Conservation (phyloP, 2,329 filamentous ascomycete species). For the Colletotrichum plurivorum region DNA sequence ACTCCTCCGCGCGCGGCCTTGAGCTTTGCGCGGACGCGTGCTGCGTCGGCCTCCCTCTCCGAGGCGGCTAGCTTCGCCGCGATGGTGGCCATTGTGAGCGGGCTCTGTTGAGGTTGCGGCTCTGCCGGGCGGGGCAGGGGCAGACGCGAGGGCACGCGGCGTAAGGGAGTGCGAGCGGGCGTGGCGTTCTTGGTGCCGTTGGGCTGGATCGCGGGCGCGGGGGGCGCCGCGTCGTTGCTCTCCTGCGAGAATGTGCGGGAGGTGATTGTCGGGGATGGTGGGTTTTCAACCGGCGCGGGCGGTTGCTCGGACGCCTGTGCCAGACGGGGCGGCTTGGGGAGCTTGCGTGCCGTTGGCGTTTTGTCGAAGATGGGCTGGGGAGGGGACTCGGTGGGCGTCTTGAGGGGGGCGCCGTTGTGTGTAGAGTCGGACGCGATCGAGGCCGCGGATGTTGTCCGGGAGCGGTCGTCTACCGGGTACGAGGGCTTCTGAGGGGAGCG, state of each 20-base stretch:
- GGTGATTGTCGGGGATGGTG: slow-evolving; percentile 8
- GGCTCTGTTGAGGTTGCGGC: slow-evolving; percentile 65
- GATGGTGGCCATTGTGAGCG: slow-evolving; percentile 73
- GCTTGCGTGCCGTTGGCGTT: slow-evolving; percentile 28
- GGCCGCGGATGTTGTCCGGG: slow-evolving; percentile 31
- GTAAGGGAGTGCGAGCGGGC: slow-evolving; percentile 39
- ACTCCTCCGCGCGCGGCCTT: slow-evolving; percentile 62
- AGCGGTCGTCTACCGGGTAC: slow-evolving; percentile 37
- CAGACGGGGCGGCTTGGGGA: slow-evolving; percentile 34
- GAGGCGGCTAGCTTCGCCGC: slow-evolving; percentile 75
- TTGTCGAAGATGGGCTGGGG: slow-evolving; percentile 18
- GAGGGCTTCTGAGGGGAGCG: slow-evolving; percentile 49
- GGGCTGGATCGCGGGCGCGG: slow-evolving; percentile 39
- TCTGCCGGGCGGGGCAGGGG: slow-evolving; percentile 54
- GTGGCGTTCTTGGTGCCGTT: slow-evolving; percentile 32
- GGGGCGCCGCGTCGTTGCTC: slow-evolving; percentile 43
- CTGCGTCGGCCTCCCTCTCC: slow-evolving; percentile 74
- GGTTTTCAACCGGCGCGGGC: slow-evolving; percentile 5
- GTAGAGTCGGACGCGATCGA: slow-evolving; percentile 45
- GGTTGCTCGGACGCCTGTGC: slow-evolving; percentile 2
- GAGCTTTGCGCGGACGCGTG: slow-evolving; percentile 73
- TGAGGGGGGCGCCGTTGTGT: slow-evolving; percentile 44
- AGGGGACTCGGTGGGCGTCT: slow-evolving; percentile 35
- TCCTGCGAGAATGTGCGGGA: slow-evolving; percentile 33
- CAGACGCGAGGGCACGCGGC: slow-evolving; percentile 49